Base-by-base conservation (phyloP, 768 basidiomycete genomes). In the Suillus occidentalis region DNA sequence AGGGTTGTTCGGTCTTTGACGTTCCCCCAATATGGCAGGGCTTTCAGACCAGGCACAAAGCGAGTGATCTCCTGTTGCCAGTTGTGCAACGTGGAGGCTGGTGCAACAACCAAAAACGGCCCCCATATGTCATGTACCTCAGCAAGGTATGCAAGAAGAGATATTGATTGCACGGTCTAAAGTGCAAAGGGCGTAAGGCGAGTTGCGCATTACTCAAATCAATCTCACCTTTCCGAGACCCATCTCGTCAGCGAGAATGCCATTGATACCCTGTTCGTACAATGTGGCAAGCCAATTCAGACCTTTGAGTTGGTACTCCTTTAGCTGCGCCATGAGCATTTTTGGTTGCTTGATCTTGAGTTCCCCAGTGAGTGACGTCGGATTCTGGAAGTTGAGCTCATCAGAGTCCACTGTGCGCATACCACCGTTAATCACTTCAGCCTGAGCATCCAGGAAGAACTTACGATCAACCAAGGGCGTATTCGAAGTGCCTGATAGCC, bases 91-190 rank as follows among this genome's bases (percentile, higher is more conserved):
- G 97, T 99, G 7, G 97, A 97, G 3, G 95, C 92, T 7, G 97
- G 97, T 2, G 97, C 95, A 47, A 99, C 95, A 58, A 99, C 96
- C 25, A 99, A 84, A 83, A 99, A 99, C 14, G 97, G 97, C 0
- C 97, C 97, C 97, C 97, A 99, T 65, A 99, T 97, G 72, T 99
- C 93, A 73, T 99, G 97, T 0, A 88, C 89, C 79, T 99, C 97
- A 1, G 97, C 96, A 18, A 99, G 87, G 77, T 99, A 97, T 8
- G 96, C 93, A 55, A 99, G 83, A 7, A 99, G 78, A 16, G 97
- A 97, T 56, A 99, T 99, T 0, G 96, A 98, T 83, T 99, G 97
- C 4, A 99, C 94, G 20, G 97, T 99, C 91, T 94, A 65, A 49
- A 50, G 65, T 65, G 22, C 65, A 34, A 57, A 55, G 28, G 43